A percentile compares a stretch with the other conserved stretches of the same genome.
These are phyloP conservation scores for Leishmania arabica DNA, from an alignment of 208 protist species.

Conservation along the genomic window DNA sequence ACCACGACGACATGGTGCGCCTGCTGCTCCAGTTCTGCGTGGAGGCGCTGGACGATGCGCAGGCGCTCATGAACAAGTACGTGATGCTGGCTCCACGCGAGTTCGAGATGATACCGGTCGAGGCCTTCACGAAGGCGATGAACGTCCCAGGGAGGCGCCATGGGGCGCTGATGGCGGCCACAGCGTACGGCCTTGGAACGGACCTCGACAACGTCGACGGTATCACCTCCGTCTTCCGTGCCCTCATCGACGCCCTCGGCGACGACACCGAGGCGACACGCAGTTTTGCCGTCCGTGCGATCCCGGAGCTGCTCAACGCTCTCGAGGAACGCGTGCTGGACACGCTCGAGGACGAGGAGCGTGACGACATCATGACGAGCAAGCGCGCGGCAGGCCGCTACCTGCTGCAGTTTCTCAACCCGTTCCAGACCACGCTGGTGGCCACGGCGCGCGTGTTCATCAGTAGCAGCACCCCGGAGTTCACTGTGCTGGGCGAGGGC, in stretches of 20 bases:
- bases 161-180: constrained; percentile 70
- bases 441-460: constrained; percentile 67
- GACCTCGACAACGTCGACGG: constrained; percentile 71
- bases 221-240: constrained; percentile 65
- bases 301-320: constrained; percentile 62
- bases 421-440: constrained; percentile 67
- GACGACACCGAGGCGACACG: constrained; percentile 53
- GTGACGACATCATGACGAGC: constrained; percentile 72
- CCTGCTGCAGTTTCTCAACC: constrained; percentile 78
- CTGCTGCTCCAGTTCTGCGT: constrained; percentile 71
- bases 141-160: constrained; percentile 61
- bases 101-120: constrained; percentile 59
- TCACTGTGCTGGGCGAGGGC: constrained; percentile 73
- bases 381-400: constrained; percentile 86
- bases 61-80: constrained; percentile 64
- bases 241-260: constrained; percentile 71
- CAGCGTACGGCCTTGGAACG: constrained; percentile 69
- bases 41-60: constrained; percentile 62
- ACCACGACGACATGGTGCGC: constrained; percentile 57
- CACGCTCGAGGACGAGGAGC: constrained; percentile 72
- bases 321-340: constrained; percentile 72
- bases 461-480: constrained; percentile 52
- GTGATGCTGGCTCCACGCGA: constrained; percentile 47
- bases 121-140: constrained; percentile 67
- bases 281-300: constrained; percentile 52